Evolutionary conservation across 441 rosid genomes (phyloP), one percentile per base, ranked within the genome.

Genomic region (Daphne laureola): DNA sequence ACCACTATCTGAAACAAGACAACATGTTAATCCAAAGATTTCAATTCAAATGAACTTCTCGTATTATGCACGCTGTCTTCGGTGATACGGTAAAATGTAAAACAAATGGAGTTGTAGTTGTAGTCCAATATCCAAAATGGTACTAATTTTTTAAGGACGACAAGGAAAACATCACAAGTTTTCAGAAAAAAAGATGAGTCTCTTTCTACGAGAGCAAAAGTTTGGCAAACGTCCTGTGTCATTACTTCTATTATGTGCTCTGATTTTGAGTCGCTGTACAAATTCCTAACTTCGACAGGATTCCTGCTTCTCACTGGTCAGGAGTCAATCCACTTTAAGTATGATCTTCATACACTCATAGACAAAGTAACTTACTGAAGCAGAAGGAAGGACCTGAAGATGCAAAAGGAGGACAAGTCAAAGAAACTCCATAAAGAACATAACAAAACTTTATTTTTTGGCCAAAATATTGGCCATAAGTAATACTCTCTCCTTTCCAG

Each of bases 311-410:
- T 23, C 54, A 12, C 0, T 6, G 15, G 41, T 43, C 73, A 46
- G 54, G 3, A 43, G 23, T 74, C 68, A 77, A 50, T 79, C 79
- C 65, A 81, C 96, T 79, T 79, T 70, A 60, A 84, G 83, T 59
- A 82, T 81, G 67, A 87, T 74, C 90, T 87, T 87, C 96, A 84
- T 87, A 69, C 59, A 83, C 63, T 88, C 91, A 9, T 88, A 88
- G 43, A 83, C 91, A 58, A 88, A 83, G 74, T 76, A 88, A 71
- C 89, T 88, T 55, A 78, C 79, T 2, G 94, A 57, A 65, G 96
- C 96, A 1, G 96, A 88, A 38, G 94, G 96, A 54, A 83, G 82
- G 4, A 85, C 96, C 96, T 88, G 82, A 49, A 49, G 38, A 54
- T 40, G 53, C 53, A 75, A 63, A 43, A 61, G 15, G 35, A 27